Base-by-base conservation (phyloP, 805 yeast genomes). In the Starmerella cellae region DNA sequence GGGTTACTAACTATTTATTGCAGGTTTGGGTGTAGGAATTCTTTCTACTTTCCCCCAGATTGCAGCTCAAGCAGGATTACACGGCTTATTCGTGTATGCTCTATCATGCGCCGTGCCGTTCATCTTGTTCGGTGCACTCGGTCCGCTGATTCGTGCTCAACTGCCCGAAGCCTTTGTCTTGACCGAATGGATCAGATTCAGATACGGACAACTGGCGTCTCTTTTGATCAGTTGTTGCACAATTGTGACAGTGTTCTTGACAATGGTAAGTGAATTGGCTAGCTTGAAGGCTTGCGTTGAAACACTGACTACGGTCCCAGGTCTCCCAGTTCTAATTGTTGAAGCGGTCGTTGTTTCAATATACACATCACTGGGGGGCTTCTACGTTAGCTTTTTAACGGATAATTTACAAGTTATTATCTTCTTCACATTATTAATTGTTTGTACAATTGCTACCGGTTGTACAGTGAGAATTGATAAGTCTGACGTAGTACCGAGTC, bases 101-200 rank as follows among this genome's bases (percentile, higher is more conserved):
- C 50, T 83, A 11, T 64, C 79, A 16, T 91, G 94, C 29, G 79
- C 94, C 1, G 60, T 87, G 37, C 96, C 96, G 3, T 78, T 87
- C 62, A 67, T 82, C 46, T 61, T 82, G n/a, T 87, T 87, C 66
- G 82, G 91, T 1, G 70, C 72, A 41, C 62, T 82, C 45, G 95
- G 95, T 0, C 95, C 96, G 1, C 57, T 75, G 9, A 77, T 87
- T 45, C 68, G 95, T 50, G 71, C 66, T 45, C 71, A 72, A 51
- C 82, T 94, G 52, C 96, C 96, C 0, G 74, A 82, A 8, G 96
- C 95, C 2, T 87, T 87, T 59, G 85, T 87, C 22, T 64, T 87
- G 52, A 84, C 95, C 4, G 95, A 87, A 58, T 87, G 96, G 96
- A 88, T 83, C n/a, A 73, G 82, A 56, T 74, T 73, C 37, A 67